These are phyloP conservation scores for Rhizopus delemar DNA, from an alignment of 371 early-diverging fungal genomes.

Conservation along the genomic window DNA sequence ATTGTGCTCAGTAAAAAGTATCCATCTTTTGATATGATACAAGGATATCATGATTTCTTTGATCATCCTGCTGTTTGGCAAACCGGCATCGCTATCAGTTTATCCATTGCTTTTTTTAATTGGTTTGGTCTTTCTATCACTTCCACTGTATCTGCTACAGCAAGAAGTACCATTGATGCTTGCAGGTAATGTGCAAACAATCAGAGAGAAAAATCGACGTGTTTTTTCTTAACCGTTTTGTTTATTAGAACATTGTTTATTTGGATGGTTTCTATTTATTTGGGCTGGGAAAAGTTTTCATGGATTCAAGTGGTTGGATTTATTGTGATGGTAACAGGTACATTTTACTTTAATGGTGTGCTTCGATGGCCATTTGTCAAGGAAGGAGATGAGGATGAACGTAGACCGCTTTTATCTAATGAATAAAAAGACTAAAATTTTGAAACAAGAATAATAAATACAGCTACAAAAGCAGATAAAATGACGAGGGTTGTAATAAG, in stretches of 20 bases:
- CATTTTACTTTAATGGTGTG: constrained; percentile 90
- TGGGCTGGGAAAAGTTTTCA: constrained; percentile 94
- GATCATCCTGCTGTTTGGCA: constrained; percentile 67
- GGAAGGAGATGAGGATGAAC: constrained; percentile 28
- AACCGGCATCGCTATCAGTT: constrained; percentile 77
- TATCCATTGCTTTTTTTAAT: constrained; percentile 92
- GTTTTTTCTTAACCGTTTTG: not conserved
- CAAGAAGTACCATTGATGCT: constrained; percentile 93
- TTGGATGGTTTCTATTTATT: constrained; percentile 85
- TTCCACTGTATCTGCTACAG: constrained; percentile 79
- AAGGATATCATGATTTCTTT: constrained; percentile 76
- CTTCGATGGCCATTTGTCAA: constrained; percentile 49
- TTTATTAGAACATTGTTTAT: constrained; percentile 83
- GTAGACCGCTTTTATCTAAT: constrained; percentile 32
- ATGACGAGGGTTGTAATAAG: constrained; percentile 41
- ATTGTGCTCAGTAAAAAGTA: constrained; percentile 61
- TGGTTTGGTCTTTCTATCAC: constrained; percentile 94
- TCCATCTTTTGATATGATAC: constrained; percentile 77
- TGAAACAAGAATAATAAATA: constrained; percentile 4
- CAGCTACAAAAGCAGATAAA: constrained; percentile 36
- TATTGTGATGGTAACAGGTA: constrained; percentile 82
- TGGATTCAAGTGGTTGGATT: constrained; percentile 89
- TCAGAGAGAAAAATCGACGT: not conserved
- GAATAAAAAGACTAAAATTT: constrained; percentile 4
- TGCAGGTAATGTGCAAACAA: constrained; percentile 56